Evolutionary conservation across 2,329 filamentous ascomycete genomes (phyloP), one percentile per base, ranked within the genome.

Genomic region (Mycosphaerella sp.): DNA sequence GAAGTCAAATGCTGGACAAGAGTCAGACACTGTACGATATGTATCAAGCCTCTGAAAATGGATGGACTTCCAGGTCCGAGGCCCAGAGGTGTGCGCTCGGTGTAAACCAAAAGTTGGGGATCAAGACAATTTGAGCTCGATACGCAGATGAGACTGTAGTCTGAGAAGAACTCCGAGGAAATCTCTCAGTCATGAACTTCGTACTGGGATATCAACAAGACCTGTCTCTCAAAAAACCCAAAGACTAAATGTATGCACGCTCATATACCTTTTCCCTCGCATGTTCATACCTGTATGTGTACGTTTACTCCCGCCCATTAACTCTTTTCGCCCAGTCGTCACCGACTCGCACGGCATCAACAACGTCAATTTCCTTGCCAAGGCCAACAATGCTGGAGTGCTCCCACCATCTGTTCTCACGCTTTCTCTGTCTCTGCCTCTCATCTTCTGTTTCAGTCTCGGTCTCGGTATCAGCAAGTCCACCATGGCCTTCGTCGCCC

Each of bases 311-410:
- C 39, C 67, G 60, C 4, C 86, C 86, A 64, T 84, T 82, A 51
- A 94, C 82, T 54, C 91, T 79, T 65, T 87, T 82, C 56, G 79
- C 78, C 86, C 89, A 97, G 70, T 97, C 91, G 62, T 96, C 90
- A 45, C 85, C 84, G 14, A 95, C 79, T 44, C 87, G 78, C 58
- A 84, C 76, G 28, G 84, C 86, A 68, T 97, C 91, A 2, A 96
- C 89, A 14, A 97, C 83, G 35, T 95, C 83, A 25, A 96, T 84
- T 3, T 89, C 87, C 65, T 93, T 86, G 13, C 91, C 91, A 51
- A 90, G 76, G 2, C 91, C 90, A 18, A 94, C 89, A 53, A 88
- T 81, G 40, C 89, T 86, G 50, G 89, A 82, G 48, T 79, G 77
- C 68, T 89, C 83, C 85, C 86, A 93, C 87, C 87, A 91, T 53